Conservation (phyloP, 177 flowering plant species). For the Vitis hybrid region DNA sequence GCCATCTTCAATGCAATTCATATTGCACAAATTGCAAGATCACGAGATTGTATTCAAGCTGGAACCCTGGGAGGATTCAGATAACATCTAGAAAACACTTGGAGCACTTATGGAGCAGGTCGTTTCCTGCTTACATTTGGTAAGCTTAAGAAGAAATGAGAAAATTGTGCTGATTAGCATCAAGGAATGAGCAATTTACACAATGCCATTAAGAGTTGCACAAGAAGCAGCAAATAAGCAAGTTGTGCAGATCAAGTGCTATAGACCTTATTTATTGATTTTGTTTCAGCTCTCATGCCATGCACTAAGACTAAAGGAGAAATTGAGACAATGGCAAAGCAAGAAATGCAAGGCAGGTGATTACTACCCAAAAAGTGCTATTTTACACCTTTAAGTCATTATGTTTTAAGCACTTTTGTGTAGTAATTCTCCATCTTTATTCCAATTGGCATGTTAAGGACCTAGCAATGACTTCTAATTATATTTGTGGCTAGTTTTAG, state of each 20-base stretch:
- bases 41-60: constrained; percentile 67
- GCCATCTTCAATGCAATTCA: constrained; percentile 52
- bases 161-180: constrained; percentile 27
- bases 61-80: constrained; percentile 47
- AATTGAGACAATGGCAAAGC: no score
- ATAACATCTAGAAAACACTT: constrained; percentile 54
- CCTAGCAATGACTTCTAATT: no score
- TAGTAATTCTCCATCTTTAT: no score
- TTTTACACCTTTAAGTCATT: no score
- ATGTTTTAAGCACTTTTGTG: no score
- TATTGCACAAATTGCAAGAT: constrained; percentile 59
- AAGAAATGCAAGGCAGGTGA: no score
- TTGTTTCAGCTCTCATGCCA: constrained; percentile 97
- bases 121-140: constrained; percentile 37
- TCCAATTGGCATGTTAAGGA: no score
- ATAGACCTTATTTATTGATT: constrained; percentile 91
- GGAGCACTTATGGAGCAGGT: constrained; percentile 70
- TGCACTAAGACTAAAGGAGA: constrained; percentile 84
- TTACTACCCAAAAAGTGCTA: no score
- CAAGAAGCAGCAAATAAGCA: no score
- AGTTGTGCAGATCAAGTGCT: constrained; percentile 96
- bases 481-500: no score
- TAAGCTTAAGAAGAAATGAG: constrained; percentile 42
- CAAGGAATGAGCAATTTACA: constrained; percentile 28
- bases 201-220: no score